These are phyloP conservation scores for Zalerion maritima DNA, from an alignment of 495 filamentous ascomycete species.

Conservation along the genomic window DNA sequence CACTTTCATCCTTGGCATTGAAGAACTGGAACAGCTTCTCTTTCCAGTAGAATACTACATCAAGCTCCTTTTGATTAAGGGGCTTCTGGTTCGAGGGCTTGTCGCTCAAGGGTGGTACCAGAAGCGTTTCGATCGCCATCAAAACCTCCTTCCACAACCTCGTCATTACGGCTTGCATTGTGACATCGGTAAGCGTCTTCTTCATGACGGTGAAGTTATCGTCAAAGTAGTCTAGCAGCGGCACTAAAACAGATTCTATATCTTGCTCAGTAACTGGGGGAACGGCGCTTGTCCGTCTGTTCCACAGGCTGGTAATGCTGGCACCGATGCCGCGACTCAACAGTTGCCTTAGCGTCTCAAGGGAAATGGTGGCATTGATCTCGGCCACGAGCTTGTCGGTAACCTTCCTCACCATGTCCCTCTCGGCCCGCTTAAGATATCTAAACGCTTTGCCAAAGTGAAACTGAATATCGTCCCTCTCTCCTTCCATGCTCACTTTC, in stretches of 20 bases:
- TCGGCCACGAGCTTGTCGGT: constrained; percentile 97
- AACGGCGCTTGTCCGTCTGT: constrained; percentile 34
- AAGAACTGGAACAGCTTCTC: constrained; percentile 89
- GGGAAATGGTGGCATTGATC: constrained; percentile 80
- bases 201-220: constrained; percentile 99
- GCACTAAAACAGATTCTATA: constrained; percentile 65
- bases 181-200: constrained; percentile 76
- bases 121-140: constrained; percentile 71
- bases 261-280: constrained; percentile 53
- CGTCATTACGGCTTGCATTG: constrained; percentile 96
- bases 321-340: constrained; percentile 62
- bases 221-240: constrained; percentile 93
- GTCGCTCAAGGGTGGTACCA: constrained; percentile 91
- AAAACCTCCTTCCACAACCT: constrained; percentile 96
- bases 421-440: constrained; percentile 82
- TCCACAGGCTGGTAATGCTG: constrained; percentile 68
- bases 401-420: constrained; percentile 95
- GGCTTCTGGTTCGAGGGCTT: constrained; percentile 83
- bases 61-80: constrained; percentile 77
- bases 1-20: constrained; percentile 79
- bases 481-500: constrained; percentile 94
- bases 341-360: constrained; percentile 58
- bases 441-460: constrained; percentile 97
- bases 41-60: constrained; percentile 92
- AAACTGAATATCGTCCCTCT: constrained; percentile 96